Evolutionary conservation across 1,284 basidiomycete genomes (phyloP).

Genomic region (Microbotryum scabiosae): DNA sequence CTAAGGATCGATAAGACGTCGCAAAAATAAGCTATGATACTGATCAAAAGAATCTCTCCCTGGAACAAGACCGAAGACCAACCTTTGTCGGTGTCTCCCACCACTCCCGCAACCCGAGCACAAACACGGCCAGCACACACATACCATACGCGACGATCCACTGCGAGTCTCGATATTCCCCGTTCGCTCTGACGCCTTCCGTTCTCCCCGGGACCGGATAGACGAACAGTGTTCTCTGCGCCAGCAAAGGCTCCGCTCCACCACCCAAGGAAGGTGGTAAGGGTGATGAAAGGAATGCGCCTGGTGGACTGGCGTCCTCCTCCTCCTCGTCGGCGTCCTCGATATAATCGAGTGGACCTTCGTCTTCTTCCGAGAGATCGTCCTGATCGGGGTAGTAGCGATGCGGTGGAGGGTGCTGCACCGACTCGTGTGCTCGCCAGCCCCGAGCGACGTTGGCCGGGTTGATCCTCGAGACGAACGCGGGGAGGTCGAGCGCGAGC

Average conservation of each 20-base stretch:
- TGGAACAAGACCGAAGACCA: background rate
- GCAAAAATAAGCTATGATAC: background rate
- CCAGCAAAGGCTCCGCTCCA: constrained; percentile 7
- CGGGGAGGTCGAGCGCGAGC: background rate
- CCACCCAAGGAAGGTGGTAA: background rate
- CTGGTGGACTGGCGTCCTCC: constrained; percentile 7
- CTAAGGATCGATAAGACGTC: no score
- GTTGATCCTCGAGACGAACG: background rate
- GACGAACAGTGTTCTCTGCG: constrained; percentile 10
- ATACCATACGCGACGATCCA: constrained; percentile 25
- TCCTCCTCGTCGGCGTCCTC: constrained; percentile 7
- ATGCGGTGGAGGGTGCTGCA: background rate
- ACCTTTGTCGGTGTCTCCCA: background rate
- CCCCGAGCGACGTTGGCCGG: constrained; percentile 1
- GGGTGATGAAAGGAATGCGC: constrained; percentile 15
- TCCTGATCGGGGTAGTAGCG: no score
- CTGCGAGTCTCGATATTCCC: constrained; percentile 10
- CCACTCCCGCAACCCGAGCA: constrained; percentile 8
- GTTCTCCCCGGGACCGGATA: constrained; percentile 7
- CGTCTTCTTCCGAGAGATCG: background rate
- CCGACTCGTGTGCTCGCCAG: constrained; percentile 21
- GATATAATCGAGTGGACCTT: background rate
- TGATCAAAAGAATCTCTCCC: background rate
- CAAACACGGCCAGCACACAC: background rate
- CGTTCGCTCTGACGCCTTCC: background rate